These are phyloP conservation scores for Cystofilobasidium bisporidii DNA, from an alignment of 768 basidiomycete species.

Conservation along the genomic window DNA sequence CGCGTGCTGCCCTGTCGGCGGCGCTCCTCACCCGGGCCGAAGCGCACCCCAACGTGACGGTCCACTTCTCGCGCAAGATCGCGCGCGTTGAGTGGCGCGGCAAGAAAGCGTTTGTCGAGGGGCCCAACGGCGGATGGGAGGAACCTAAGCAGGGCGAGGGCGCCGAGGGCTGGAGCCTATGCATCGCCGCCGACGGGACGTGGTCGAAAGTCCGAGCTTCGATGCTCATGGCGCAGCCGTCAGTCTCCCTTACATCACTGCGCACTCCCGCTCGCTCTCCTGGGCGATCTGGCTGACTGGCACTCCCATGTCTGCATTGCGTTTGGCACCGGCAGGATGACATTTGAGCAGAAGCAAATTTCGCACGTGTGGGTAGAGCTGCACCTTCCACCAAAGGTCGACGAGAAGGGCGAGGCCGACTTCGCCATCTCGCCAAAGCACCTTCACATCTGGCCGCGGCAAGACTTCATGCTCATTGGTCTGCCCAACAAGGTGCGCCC, in stretches of 20 bases:
- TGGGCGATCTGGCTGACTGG: no score
- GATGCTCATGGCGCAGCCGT: slow-evolving; percentile 92
- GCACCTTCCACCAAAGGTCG: slow-evolving; percentile 58
- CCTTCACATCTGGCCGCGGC: slow-evolving; percentile 98
- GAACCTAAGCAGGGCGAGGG: slow-evolving; percentile 29
- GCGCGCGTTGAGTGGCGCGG: slow-evolving; percentile 17
- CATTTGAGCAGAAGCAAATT: slow-evolving; percentile 91
- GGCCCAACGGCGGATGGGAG: slow-evolving; percentile 16
- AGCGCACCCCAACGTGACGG: slow-evolving; percentile 47
- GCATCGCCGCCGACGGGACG: slow-evolving; percentile 84
- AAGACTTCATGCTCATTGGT: slow-evolving; percentile 98
- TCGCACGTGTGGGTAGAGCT: slow-evolving; percentile 93
- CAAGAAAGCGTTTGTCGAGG: slow-evolving; percentile 9
- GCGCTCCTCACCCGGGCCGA: slow-evolving; percentile 29
- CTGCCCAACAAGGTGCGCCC: slow-evolving; percentile 82
- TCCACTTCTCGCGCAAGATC: slow-evolving; percentile 49
- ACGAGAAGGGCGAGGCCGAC: slow-evolving; percentile 49
- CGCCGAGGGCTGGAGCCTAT: slow-evolving; percentile 37
- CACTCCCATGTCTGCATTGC: no score
- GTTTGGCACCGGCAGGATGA: slow-evolving; percentile 58
- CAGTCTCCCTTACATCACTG: slow-evolving; percentile 29
- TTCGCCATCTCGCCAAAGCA: slow-evolving; percentile 89
- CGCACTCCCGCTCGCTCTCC: not conserved
- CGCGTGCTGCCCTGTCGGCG: slow-evolving; percentile 19
- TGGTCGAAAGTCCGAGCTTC: slow-evolving; percentile 83